Evolutionary conservation across 805 yeast genomes (phyloP), one percentile per base, ranked within the genome.

Genomic region (Kluyveromyces dobzhanskii): DNA sequence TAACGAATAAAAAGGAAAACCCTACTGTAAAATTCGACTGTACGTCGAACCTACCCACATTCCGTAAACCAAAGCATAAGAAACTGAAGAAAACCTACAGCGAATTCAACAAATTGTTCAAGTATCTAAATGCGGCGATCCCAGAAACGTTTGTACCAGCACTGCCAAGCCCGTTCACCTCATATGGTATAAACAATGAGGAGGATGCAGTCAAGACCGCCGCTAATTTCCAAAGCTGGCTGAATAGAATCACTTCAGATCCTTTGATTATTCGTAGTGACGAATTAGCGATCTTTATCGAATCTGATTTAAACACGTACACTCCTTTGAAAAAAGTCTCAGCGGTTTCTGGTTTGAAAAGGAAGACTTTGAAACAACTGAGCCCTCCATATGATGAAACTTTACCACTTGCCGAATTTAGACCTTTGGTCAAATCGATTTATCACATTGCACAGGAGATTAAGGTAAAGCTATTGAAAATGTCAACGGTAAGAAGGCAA

Each of bases 121-220:
- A 76, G 47, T 90, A 83, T 55, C 64, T 92, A 45, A 77, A 78
- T 41, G 78, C 79, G 16, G 84, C 94, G 28, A 82, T 87, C 52
- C 80, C 90, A 24, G 97, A 92, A 58, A 88, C 92, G 40, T 87
- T 90, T 62, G 87, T 92, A 3, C 97, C 97, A 0, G 78, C 94
- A 4, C 66, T 92, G 30, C 97, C 97, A 0, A 65, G 69, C 16
- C 67, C 92, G 1, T 71, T 67, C 5, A 82, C 95, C 1, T 72
- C 87, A 14, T 88, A 78, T 53, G 94, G 95, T 18, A 66, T 77
- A n/a, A 84, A 84, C 38, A 84, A 88, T 32, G 82, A 82, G 21
- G 97, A 90, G 45, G 94, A 85, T 52, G 70, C 69, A 36, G 65
- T 66, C 38, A 75, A 76, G 40, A 66, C 85, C 30, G 62, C 70